Evolutionary conservation across 108 stramenopile species (phyloP), one percentile per base, ranked within the genome.

Genomic region (Fistulifera pelliculosa): DNA sequence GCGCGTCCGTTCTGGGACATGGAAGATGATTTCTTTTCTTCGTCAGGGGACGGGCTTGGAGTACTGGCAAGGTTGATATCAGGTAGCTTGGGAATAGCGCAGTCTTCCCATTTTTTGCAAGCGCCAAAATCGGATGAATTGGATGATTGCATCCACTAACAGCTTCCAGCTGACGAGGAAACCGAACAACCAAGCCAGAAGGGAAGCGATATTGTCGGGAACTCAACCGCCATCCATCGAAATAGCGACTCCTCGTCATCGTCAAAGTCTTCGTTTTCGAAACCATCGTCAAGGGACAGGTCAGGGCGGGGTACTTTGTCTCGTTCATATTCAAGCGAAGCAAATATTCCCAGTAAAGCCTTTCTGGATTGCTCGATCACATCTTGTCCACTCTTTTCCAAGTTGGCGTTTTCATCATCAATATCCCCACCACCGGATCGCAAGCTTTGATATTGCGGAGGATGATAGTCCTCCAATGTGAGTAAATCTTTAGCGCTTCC

Each of bases 71-170:
- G 64, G 56, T 65, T 39, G 1, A 75, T 44, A 23, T 58, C 52
- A 12, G 74, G 74, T 38, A 75, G 38, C 27, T 69, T 59, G 7
- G 68, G 68, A 16, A 60, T 54, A 0, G 64, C 68, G 17, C 52
- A 56, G 21, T 19, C 41, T 27, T 44, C 50, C 24, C 69, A 69
- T 1, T 52, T 54, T 15, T 41, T 65, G 52, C 43, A 75, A 23
- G 13, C 44, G 42, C 64, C 64, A 65, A 12, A 71, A 27, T 0
- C 70, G 70, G 17, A 65, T 52, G 19, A 60, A 64, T 40, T 75
- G 74, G 17, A 75, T 26, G 18, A 75, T 38, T 1, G 65, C 47
- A n/a, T 75, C 74, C 31, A 69, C 40, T n/a, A 66, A 40, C 60
- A 63, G 65, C 43, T 60, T 39, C 60, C 64, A 45, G 21, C 48